Conservation (phyloP, 495 filamentous ascomycete genomes). For the Neurospora sublineolata region DNA sequence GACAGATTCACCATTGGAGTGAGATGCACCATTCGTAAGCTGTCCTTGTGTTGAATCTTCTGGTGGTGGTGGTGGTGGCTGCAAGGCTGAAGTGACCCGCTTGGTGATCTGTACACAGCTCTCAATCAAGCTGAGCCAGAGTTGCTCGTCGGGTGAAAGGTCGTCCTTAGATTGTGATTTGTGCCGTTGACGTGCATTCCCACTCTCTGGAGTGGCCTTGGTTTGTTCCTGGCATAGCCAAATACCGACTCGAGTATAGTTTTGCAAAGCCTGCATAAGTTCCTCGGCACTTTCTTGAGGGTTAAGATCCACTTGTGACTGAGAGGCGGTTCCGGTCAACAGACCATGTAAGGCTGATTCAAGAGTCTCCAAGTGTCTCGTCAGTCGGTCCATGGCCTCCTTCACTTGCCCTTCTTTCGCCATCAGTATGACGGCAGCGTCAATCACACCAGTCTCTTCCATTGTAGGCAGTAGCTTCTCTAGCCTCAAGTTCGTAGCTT, state of each 20-base stretch:
- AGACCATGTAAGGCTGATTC: slow-evolving; percentile 70
- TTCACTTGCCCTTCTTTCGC: slow-evolving; percentile 78
- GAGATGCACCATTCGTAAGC: slow-evolving; percentile 16
- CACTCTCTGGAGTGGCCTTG: slow-evolving; percentile 36
- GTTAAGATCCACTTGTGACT: slow-evolving; percentile 38
- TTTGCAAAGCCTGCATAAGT: slow-evolving; percentile 66
- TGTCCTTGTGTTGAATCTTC: slow-evolving; percentile 1
- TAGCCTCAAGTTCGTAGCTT: slow-evolving; percentile 68
- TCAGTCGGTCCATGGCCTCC: slow-evolving; percentile 73
- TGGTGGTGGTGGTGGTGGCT: neutral
- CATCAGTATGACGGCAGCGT: slow-evolving; percentile 86
- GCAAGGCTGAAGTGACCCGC: slow-evolving; percentile 27
- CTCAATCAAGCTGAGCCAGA: slow-evolving; percentile 91
- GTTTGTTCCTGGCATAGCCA: slow-evolving; percentile 93
- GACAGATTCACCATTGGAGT: slow-evolving; percentile 2
- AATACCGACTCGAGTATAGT: slow-evolving; percentile 80
- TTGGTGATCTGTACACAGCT: slow-evolving; percentile 70
- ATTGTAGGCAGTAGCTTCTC: slow-evolving; percentile 75
- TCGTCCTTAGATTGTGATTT: slow-evolving; percentile 42
- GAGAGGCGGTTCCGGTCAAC: slow-evolving; percentile 36
- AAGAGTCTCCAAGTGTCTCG: slow-evolving; percentile 64
- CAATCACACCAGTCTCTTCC: slow-evolving; percentile 79
- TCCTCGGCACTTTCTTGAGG: slow-evolving; percentile 39
- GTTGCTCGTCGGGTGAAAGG: slow-evolving; percentile 62
- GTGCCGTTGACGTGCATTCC: slow-evolving; percentile 27